These are phyloP conservation scores for Polytrichum formosum DNA, from an alignment of 225 moss, liverwort and hornwort genomes.

Conservation along the genomic window DNA sequence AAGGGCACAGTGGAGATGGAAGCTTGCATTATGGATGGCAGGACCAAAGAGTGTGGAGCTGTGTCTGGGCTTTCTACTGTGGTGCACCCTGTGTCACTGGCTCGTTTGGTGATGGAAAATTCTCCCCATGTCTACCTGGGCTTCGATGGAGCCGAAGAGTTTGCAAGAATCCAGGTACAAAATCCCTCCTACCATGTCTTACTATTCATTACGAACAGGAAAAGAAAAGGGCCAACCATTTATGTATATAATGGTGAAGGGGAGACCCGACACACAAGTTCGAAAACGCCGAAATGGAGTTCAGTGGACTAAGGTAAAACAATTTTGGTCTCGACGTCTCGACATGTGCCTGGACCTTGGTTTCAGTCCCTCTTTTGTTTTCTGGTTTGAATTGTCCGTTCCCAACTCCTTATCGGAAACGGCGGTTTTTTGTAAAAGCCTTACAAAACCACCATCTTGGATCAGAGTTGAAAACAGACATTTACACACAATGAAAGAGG, in stretches of 20 bases:
- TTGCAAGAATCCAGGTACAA: constrained; percentile 78
- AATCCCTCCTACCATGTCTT: not conserved
- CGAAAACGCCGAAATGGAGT: not conserved
- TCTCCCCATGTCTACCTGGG: constrained; percentile 89
- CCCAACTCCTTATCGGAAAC: no score
- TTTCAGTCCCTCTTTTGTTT: no score
- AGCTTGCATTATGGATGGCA: constrained; percentile 95
- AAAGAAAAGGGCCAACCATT: not conserved
- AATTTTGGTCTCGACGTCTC: not conserved
- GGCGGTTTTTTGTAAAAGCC: no score
- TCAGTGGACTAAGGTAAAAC: not conserved
- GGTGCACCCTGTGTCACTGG: constrained; percentile 83
- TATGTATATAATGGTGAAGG: not conserved
- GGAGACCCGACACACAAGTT: not conserved
- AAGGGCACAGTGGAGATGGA: constrained; percentile 99
- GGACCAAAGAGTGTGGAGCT: constrained; percentile 72
- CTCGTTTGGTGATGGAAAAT: constrained; percentile 90
- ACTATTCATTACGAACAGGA: not conserved
- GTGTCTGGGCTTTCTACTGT: constrained; percentile 93
- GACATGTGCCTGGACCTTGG: not conserved
- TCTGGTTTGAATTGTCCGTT: no score
- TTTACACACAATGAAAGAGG: no score
- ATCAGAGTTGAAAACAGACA: no score
- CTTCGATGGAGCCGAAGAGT: constrained; percentile 91
- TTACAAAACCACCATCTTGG: no score